A percentile compares a stretch with the other conserved stretches of the same genome.
Conservation (phyloP, 495 filamentous ascomycete species). For the Physcia stellaris region DNA sequence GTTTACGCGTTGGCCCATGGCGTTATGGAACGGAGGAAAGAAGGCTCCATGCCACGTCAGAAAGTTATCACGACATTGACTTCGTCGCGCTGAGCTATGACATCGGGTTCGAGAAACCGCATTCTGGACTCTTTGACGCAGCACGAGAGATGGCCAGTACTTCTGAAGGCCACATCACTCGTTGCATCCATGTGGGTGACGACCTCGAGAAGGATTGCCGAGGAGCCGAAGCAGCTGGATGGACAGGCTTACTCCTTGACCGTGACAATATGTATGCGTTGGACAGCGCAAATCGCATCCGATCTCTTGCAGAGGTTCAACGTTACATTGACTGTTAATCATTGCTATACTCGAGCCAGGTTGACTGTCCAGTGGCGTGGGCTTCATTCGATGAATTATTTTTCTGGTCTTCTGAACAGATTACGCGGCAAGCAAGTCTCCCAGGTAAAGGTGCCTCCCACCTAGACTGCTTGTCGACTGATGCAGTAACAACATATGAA, state of each 20-base stretch:
- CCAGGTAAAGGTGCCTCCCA: no score
- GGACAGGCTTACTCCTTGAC: slow-evolving; percentile 42
- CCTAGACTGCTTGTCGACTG: no score
- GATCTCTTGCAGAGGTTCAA: no score
- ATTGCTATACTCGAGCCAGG: no score
- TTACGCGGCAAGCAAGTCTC: no score
- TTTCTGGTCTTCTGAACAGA: no score
- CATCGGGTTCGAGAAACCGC: slow-evolving; percentile 55
- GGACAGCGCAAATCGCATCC: no score
- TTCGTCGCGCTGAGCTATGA: slow-evolving; percentile 64
- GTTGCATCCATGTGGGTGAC: slow-evolving; percentile 52
- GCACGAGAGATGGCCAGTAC: slow-evolving; percentile 25
- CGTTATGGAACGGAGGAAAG: neutral
- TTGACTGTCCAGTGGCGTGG: no score
- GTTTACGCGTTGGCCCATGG: slow-evolving; percentile 36
- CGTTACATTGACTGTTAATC: no score
- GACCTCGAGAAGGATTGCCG: slow-evolving; percentile 47
- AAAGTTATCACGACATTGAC: slow-evolving; percentile 37
- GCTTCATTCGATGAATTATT: no score
- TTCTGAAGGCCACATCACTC: slow-evolving; percentile 26
- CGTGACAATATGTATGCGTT: slow-evolving; percentile 15
- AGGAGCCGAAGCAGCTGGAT: slow-evolving; percentile 48
- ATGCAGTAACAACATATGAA: no score
- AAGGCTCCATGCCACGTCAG: neutral
- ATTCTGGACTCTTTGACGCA: slow-evolving; percentile 46